Conservation (phyloP, 2,329 filamentous ascomycete genomes). For the Allantophomopsis lycopodina region DNA sequence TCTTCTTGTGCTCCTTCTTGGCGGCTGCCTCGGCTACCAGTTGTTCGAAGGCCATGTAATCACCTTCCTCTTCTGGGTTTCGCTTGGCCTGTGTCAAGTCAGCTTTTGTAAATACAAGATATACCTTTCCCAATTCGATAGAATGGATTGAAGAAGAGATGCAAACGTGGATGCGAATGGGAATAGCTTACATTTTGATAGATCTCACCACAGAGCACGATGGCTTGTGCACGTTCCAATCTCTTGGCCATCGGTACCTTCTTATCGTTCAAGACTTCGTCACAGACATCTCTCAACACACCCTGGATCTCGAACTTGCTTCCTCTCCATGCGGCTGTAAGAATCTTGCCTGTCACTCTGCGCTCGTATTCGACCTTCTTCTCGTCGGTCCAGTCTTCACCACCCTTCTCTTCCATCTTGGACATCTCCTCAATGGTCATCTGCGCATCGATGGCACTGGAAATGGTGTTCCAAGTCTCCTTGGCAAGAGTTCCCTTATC, state of each 20-base stretch:
- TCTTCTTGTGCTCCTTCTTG: slow-evolving; percentile 77
- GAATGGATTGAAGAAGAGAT: not conserved
- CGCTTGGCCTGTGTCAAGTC: slow-evolving; percentile 53
- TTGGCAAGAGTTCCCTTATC: slow-evolving; percentile 96
- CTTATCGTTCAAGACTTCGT: slow-evolving; percentile 67
- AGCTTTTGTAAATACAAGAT: not conserved
- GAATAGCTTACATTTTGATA: slow-evolving; percentile 59
- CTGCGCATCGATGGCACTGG: slow-evolving; percentile 89
- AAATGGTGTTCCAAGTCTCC: slow-evolving; percentile 97
- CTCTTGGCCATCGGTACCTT: slow-evolving; percentile 73
- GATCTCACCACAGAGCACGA: slow-evolving; percentile 80
- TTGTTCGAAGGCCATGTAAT: slow-evolving; percentile 98
- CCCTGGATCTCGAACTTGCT: slow-evolving; percentile 98
- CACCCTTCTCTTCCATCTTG: slow-evolving; percentile 83
- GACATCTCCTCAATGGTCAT: slow-evolving; percentile 99
- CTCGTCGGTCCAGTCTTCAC: slow-evolving; percentile 97
- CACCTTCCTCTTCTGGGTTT: slow-evolving; percentile 89
- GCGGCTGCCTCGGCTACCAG: slow-evolving; percentile 91
- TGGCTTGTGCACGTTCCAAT: slow-evolving; percentile 77
- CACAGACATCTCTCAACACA: slow-evolving; percentile 88
- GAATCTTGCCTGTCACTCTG: slow-evolving; percentile 91
- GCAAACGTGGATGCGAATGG: not conserved
- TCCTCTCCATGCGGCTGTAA: slow-evolving; percentile 90
- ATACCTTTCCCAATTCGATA: slow-evolving; percentile 4
- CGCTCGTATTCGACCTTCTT: slow-evolving; percentile 92